Evolutionary conservation across 2,329 filamentous ascomycete species (phyloP).

Genomic region (Exophiala spinifera): DNA sequence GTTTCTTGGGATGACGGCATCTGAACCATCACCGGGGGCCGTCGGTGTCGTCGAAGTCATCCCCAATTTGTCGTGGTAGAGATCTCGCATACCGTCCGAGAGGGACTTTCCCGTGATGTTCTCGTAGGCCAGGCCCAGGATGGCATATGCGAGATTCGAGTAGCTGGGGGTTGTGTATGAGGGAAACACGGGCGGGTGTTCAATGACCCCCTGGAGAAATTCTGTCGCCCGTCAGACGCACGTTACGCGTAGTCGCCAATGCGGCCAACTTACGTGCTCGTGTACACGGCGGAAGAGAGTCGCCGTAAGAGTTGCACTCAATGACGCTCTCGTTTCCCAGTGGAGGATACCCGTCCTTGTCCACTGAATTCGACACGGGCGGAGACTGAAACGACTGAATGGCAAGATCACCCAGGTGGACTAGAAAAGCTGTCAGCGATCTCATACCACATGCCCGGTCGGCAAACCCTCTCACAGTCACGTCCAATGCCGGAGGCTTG

Average conservation of each 20-base stretch:
- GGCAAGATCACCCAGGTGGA: conserved; percentile 5
- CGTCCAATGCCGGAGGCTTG: conserved; percentile 36
- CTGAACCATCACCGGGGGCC: conserved; percentile 28
- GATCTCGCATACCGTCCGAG: conserved; percentile 26
- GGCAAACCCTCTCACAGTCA: conserved; percentile 3
- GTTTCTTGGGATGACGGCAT: conserved; percentile 40
- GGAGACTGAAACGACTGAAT: not conserved
- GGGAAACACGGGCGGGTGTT: conserved; percentile 8
- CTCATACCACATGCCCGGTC: not conserved
- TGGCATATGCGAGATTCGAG: conserved; percentile 38
- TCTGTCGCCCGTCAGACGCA: not conserved
- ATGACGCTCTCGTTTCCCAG: conserved; percentile 3
- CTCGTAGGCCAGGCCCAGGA: conserved; percentile 40
- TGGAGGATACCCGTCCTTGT: conserved; percentile 3
- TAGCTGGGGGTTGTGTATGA: conserved; percentile 36
- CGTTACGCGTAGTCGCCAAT: not conserved
- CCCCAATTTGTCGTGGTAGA: conserved; percentile 36
- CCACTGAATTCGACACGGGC: not conserved
- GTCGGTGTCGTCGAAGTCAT: conserved; percentile 38
- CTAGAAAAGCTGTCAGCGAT: not conserved
- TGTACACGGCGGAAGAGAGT: conserved; percentile 2
- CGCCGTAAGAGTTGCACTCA: conserved; percentile 8
- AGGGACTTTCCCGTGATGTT: conserved; percentile 40
- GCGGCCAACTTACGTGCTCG: conserved; percentile 5
- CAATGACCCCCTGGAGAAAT: conserved; percentile 8